Evolutionary conservation across 768 basidiomycete genomes (phyloP).

Genomic region (Tylopilus subfusipes): DNA sequence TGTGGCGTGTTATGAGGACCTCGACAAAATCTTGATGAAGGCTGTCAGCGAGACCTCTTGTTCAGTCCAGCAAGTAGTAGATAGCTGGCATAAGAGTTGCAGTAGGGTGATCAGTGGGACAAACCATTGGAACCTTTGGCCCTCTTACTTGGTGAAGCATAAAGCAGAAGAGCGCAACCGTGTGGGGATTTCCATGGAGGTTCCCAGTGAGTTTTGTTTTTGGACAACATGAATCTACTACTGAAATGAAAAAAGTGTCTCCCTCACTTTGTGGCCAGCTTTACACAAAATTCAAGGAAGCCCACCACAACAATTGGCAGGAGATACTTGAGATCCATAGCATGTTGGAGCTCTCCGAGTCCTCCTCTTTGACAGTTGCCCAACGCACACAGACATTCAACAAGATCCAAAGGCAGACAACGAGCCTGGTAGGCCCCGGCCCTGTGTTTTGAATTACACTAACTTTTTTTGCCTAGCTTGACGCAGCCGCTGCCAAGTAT

Average conservation of each 20-base stretch:
- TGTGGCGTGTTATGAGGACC: background rate
- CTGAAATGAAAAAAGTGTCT: too few relatives aligned
- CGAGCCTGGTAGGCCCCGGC: too few relatives aligned
- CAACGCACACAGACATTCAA: too few relatives aligned
- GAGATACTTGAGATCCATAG: background rate
- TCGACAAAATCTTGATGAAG: background rate
- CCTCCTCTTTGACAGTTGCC: too few relatives aligned
- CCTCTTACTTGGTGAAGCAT: background rate
- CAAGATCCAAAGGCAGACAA: too few relatives aligned
- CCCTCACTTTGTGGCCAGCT: too few relatives aligned
- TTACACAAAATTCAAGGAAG: background rate
- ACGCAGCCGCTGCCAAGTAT: background rate
- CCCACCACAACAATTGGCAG: background rate
- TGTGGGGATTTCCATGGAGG: background rate
- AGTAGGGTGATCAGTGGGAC: background rate
- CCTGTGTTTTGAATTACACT: too few relatives aligned
- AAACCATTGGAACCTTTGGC: slow-evolving; percentile 6
- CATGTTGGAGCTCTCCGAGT: too few relatives aligned
- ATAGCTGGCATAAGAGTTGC: background rate
- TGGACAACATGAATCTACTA: too few relatives aligned
- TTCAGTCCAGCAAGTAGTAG: slow-evolving; percentile 1
- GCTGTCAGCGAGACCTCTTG: background rate
- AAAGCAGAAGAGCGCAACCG: background rate
- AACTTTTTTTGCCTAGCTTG: background rate
- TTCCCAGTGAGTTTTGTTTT: too few relatives aligned